Base-by-base conservation (phyloP, 140 eudicot genomes). In the Oenanthe javanica region DNA sequence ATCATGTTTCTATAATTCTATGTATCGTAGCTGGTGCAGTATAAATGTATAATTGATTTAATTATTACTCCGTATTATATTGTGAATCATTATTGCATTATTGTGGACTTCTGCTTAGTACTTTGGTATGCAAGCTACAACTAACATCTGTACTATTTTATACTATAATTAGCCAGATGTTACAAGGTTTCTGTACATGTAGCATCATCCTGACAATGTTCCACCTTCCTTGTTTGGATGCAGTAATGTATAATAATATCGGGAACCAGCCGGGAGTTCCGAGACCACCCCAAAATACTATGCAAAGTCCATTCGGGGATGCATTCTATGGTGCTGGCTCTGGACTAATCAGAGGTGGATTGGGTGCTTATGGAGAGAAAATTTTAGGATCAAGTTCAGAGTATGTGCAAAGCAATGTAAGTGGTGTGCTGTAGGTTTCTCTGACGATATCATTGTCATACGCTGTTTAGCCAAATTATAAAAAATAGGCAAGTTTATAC, bases 351-450 rank as follows among this genome's bases (percentile, higher is more conserved):
- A 85, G 77, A 79, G 86, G 89, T 76, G 92, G 92, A 78, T 70
- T 89, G 75, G 88, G 92, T 19, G 92, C 92, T n/a, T 89, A 89
- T 80, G 93, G 93, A 40, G 93, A 79, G 79, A 86, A 83, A 77
- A 85, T 89, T 43, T 70, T 89, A 15, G 93, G 93, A 80, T 86
- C 90, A 15, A 85, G 93, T 84, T 89, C 93, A 14, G 93, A 89
- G 75, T 86, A 89, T 57, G 89, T 89, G 71, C 93, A 89, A 74
- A 89, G 93, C 87, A 86, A 89, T 86, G 93, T 89, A 76, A 85
- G 93, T 83, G 25, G 47, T 40, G 13, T 10, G 18, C 50, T 76
- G 40, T 76, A 57, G 13, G 8, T 50, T 76, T 36, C 13, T 13
- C 4, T 46, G 25, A 42, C 14, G 1, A 18, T 43, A 7, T 42